These are phyloP conservation scores for Saccharomyces uvarum DNA, from an alignment of 1,139 yeast genomes.

Conservation along the genomic window DNA sequence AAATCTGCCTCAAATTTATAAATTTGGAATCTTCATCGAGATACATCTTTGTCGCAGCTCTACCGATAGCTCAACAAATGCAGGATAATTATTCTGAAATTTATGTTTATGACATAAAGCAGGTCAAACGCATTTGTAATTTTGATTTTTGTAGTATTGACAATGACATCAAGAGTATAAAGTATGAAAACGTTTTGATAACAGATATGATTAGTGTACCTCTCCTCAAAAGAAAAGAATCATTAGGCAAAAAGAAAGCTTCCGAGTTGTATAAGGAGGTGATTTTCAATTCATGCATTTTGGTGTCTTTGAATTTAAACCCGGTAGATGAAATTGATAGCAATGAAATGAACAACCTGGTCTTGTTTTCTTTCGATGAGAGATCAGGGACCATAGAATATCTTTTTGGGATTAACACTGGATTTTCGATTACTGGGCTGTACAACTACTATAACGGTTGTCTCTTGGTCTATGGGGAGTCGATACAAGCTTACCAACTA, in stretches of 20 bases:
- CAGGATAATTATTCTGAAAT: not conserved
- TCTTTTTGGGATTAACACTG: slow-evolving; percentile 14
- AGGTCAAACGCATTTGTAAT: not conserved
- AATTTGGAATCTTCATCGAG: not conserved
- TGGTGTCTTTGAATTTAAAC: slow-evolving; percentile 24
- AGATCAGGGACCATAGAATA: slow-evolving; percentile 18
- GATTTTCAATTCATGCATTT: slow-evolving; percentile 19
- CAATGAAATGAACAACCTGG: slow-evolving; percentile 17
- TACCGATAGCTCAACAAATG: not conserved
- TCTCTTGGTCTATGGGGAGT: slow-evolving; percentile 21
- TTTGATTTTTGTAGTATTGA: not conserved
- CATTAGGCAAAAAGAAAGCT: slow-evolving; percentile 1
- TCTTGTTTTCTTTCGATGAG: slow-evolving; percentile 26
- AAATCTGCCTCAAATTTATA: not conserved
- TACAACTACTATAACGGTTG: slow-evolving; percentile 14
- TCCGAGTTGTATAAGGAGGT: slow-evolving; percentile 20
- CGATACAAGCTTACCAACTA: slow-evolving; percentile 17
- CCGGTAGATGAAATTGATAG: slow-evolving; percentile 18
- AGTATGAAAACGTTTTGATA: slow-evolving; percentile 18
- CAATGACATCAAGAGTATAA: not conserved
- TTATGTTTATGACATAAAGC: not conserved
- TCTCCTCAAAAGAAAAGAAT: slow-evolving; percentile 3
- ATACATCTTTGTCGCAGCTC: not conserved
- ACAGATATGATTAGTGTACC: slow-evolving; percentile 19
- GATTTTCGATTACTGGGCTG: slow-evolving; percentile 13